These are phyloP conservation scores for Globisporangium parvum DNA, from an alignment of 352 stramenopile species.

Conservation along the genomic window DNA sequence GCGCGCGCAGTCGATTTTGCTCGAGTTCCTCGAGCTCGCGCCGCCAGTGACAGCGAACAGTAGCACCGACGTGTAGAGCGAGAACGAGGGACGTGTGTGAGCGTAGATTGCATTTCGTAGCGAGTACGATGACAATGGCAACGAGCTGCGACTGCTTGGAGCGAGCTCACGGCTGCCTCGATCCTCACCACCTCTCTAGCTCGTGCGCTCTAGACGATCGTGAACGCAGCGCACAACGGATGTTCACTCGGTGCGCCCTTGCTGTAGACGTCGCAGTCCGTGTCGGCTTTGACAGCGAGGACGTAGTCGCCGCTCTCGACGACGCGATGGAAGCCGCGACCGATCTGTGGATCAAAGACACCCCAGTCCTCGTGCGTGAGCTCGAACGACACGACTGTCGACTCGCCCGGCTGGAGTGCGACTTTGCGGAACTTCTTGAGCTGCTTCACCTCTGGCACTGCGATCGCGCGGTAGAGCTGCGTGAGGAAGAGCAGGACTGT, in stretches of 20 bases:
- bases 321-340: conserved; percentile 47
- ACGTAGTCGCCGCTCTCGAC: conserved; percentile 67
- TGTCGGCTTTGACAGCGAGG: conserved; percentile 60
- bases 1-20: conserved; percentile 44
- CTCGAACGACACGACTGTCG: conserved; percentile 32
- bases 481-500: conserved; percentile 75
- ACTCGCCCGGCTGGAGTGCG: conserved; percentile 33
- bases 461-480: conserved; percentile 49
- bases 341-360: conserved; percentile 56
- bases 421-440: conserved; percentile 81
- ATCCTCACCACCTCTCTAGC: background rate
- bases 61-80: conserved; percentile 8
- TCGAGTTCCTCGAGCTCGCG: conserved; percentile 60
- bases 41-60: conserved; percentile 10
- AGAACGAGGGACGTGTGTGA: background rate
- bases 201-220: conserved; percentile 5
- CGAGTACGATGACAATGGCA: too few relatives aligned
- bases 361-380: conserved; percentile 54
- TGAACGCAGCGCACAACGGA: conserved; percentile 41
- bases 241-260: conserved; percentile 16
- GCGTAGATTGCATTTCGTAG: background rate
- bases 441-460: conserved; percentile 74
- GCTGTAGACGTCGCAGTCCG: conserved; percentile 68
- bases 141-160: too few relatives aligned
- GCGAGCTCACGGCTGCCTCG: too few relatives aligned